phyloP scores from a whole-genome alignment of 495 filamentous ascomycete species.

The Penicillium maclennaniae region DNA sequence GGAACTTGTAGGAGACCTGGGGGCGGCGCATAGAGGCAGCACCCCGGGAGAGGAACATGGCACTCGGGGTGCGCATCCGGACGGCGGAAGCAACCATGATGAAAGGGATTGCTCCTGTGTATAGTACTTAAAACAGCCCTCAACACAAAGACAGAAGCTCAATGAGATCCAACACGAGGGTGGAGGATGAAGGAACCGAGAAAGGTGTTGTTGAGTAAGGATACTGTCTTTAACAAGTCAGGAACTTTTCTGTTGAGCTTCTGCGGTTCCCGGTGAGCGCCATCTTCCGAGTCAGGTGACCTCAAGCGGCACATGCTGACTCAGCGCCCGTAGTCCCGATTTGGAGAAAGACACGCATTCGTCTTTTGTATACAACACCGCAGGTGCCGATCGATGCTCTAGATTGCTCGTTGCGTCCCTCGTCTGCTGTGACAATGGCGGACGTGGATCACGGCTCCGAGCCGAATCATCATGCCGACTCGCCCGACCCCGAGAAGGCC shows the following conservation, averaged over 20 bases:
- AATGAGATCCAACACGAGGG: conserved; percentile 8
- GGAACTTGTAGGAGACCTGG: conserved; percentile 42
- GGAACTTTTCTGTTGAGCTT: conserved; percentile 49
- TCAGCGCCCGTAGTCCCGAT: conserved; percentile 22
- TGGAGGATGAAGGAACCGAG: conserved; percentile 26
- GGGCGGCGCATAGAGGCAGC: conserved; percentile 42
- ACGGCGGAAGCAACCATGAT: conserved; percentile 46
- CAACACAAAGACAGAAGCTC: conserved; percentile 22
- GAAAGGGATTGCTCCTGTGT: conserved; percentile 28
- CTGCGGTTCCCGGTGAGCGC: conserved; percentile 24
- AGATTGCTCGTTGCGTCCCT: conserved; percentile 30
- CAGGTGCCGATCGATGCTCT: conserved; percentile 5
- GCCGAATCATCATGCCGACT: conserved; percentile 28
- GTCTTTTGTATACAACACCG: conserved; percentile 12
- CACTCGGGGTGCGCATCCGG: conserved; percentile 47
- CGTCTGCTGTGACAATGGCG: conserved; percentile 43
- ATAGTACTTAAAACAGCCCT: conserved; percentile 27
- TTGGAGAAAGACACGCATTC: conserved; percentile 27
- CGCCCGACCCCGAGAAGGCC: conserved; percentile 32
- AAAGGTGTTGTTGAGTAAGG: conserved; percentile 31
- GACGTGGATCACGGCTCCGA: conserved; percentile 41
- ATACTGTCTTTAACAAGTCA: conserved; percentile 19
- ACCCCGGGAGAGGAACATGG: conserved; percentile 43
- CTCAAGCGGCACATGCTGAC: conserved; percentile 5
- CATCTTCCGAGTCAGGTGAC: conserved; percentile 26